Conservation (phyloP, 345 rosid species). For the Aquilaria yunnanensis region DNA sequence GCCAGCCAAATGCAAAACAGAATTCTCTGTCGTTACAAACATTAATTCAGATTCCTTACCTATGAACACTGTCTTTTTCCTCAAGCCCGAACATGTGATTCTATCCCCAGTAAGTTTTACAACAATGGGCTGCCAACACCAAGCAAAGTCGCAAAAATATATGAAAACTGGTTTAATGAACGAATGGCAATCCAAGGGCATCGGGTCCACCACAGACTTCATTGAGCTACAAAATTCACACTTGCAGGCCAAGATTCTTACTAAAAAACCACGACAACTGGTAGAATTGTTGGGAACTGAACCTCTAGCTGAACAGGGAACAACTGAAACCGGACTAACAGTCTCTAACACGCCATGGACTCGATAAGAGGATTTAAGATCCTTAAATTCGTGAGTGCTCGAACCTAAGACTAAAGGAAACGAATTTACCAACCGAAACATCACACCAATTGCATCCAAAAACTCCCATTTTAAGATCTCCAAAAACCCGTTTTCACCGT, state of each 20-base stretch:
- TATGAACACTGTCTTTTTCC: constrained; percentile 52
- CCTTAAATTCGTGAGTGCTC: constrained; percentile 18
- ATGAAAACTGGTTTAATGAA: constrained; percentile 40
- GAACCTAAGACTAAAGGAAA: constrained; percentile 31
- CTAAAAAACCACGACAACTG: constrained; percentile 59
- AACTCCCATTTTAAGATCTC: constrained; percentile 75
- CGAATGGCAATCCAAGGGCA: constrained; percentile 16
- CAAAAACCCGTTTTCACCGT: constrained; percentile 48
- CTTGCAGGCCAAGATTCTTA: constrained; percentile 45
- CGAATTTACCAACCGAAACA: constrained; percentile 24
- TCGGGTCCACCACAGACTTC: constrained; percentile 5
- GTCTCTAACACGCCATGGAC: constrained; percentile 59
- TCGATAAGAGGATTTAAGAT: constrained; percentile 31
- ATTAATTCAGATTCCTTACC: constrained; percentile 48
- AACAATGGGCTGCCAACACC: constrained; percentile 69
- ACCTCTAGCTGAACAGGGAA: constrained; percentile 41
- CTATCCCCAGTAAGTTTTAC: constrained; percentile 51
- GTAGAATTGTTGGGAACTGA: constrained; percentile 17
- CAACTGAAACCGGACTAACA: constrained; percentile 56
- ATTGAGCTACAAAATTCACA: constrained; percentile 38
- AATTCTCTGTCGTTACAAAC: constrained; percentile 42
- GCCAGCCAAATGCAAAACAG: constrained; percentile 45
- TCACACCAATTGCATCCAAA: constrained; percentile 13
- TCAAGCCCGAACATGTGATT: constrained; percentile 48
- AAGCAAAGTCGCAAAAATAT: constrained; percentile 58